phyloP scores from a whole-genome alignment of 2,329 filamentous ascomycete species.

The Nothopassalora personata region DNA sequence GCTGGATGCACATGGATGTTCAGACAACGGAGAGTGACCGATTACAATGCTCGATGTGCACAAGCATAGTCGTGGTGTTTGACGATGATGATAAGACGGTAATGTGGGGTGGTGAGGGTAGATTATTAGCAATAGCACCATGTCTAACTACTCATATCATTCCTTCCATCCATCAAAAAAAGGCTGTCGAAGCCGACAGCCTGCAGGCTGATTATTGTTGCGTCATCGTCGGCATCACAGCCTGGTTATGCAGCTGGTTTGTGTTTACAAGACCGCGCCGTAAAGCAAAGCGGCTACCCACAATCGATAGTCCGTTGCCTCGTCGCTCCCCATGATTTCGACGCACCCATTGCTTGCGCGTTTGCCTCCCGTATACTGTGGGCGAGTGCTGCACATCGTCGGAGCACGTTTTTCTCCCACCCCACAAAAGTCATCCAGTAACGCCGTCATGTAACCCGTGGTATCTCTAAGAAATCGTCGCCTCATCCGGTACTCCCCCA shows the following conservation, averaged over 20 bases:
- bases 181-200: neutral
- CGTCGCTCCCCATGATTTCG: neutral
- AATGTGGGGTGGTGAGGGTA: neutral
- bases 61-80: too few relatives aligned
- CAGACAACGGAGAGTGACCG: too few relatives aligned
- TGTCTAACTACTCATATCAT: neutral
- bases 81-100: neutral
- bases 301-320: neutral
- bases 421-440: neutral
- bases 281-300: too few relatives aligned
- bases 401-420: neutral
- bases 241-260: neutral
- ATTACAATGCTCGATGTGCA: too few relatives aligned
- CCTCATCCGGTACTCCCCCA: neutral
- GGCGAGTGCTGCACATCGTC: neutral
- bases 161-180: neutral
- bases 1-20: too few relatives aligned
- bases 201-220: neutral
- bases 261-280: too few relatives aligned
- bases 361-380: neutral
- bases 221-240: neutral
- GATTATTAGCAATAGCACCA: neutral
- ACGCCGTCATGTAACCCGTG: neutral
- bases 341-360: neutral
- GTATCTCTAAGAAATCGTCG: neutral